Base-by-base conservation (phyloP, 2,329 filamentous ascomycete genomes). In the Diaporthe sp. region DNA sequence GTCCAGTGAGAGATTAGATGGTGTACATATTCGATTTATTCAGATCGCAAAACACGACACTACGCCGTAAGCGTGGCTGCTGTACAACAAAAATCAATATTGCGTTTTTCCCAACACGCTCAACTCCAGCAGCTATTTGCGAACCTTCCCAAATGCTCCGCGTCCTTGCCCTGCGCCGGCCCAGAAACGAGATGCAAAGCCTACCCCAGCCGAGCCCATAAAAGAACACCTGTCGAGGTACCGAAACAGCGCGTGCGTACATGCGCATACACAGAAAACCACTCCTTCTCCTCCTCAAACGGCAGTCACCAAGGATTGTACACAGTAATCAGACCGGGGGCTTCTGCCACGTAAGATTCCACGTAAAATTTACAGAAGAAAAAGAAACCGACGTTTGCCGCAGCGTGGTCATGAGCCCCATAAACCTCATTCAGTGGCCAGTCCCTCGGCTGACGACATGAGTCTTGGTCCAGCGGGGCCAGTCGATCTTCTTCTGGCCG, bases 401-500 rank as follows among this genome's bases (percentile, higher is more conserved):
- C 22, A 7, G 12, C 13, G 22, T 6, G 17, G 3, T 25, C 2
- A 67, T 12, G 22, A 51, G 31, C 20, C 13, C 28, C 13, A 6
- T 28, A 10, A 12, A 20, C 2, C 17, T 20, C 12, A 44, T 15
- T 77, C 71, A 77, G 15, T 73, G 53, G 10, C 58, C 31, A 44
- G 49, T 58, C 47, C 76, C 57, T n/a, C 68, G 34, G n/a, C 44
- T 42, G 22, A 44, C 44, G 5, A 39, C 25, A 4, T 60, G 22
- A n/a, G 39, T 31, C 6, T 47, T 72, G 55, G 72, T 75, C 47
- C 49, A 58, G 17, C n/a, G 22, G 10, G 13, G 60, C 77, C 71
- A 76, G 22, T 70, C 53, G 15, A 68, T 22, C 71, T 73, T 77
- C 53, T 65, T 72, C 34, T 76, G 71, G 28, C 51, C 76, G 22